A percentile compares a stretch with the other conserved stretches of the same genome.
Evolutionary conservation across 352 stramenopile genomes (phyloP).

Genomic region (Phytophthora hybrid): DNA sequence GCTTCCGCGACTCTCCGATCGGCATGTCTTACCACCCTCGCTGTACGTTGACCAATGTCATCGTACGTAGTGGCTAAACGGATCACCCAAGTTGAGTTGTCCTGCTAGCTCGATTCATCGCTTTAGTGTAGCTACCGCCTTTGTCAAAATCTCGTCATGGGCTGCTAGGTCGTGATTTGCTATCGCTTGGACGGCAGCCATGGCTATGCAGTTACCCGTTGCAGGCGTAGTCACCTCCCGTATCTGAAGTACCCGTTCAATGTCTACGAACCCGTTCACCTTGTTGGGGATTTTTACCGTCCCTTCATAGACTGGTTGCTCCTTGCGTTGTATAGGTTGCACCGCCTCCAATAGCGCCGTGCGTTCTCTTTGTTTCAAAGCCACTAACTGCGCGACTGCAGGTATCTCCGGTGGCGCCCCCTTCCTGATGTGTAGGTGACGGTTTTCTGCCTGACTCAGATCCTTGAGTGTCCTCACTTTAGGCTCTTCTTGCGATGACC

Average conservation of each 20-base stretch:
- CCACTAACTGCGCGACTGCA: no score
- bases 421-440: no score
- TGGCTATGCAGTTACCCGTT: conserved; percentile 18
- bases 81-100: conserved; percentile 3
- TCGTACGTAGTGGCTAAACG: conserved; percentile 6
- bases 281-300: neutral
- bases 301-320: no score
- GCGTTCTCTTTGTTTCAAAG: no score
- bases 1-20: neutral
- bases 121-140: neutral
- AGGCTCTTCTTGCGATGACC: no score
- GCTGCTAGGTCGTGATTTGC: conserved; percentile 9
- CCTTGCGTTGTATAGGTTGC: no score
- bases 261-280: neutral
- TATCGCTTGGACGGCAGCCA: conserved; percentile 7
- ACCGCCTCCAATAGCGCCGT: no score
- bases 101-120: neutral
- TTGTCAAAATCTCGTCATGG: neutral
- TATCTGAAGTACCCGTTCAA: neutral
- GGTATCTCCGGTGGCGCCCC: no score
- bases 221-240: neutral
- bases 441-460: no score
- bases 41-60: neutral
- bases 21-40: conserved; percentile 6
- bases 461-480: no score